Base-by-base conservation (phyloP, 2,329 filamentous ascomycete genomes). In the Phialemoniopsis sp. region DNA sequence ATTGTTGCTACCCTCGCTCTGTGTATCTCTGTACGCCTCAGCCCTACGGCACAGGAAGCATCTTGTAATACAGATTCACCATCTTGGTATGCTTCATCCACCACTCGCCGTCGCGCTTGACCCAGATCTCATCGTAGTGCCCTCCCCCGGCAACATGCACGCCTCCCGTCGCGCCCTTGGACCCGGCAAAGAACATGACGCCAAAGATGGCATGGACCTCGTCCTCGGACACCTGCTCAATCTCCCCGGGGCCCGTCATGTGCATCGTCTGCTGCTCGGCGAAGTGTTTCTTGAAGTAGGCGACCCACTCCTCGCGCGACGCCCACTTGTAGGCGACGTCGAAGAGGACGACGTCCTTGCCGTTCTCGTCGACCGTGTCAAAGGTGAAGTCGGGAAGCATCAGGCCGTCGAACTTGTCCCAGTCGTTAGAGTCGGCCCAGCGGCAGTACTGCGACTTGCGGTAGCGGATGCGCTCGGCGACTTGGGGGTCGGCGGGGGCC, bases 181-280 rank as follows among this genome's bases (percentile, higher is more conserved):
- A 38, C 6, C 38, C 41, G 19, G 16, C 12, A n/a, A 34, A 15
- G 28, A 37, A 37, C 1, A 42, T 39, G 9, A 43, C 28, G 13
- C 39, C 44, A 14, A 56, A 57, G 4, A 53, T 37, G 6, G 46
- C 47, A 35, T 48, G 48, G 36, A 55, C 48, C 34, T 56, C 51
- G 38, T 50, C 51, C 5, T 45, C 39, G 12, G 34, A 45, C 13
- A 44, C 45, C 31, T 50, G 50, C 40, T 54, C 50, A 19, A 58
- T 49, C 33, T 53, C 51, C 1, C 51, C 52, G 4, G 36, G 30
- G 8, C 47, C 46, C 8, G 58, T 35, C 31, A 48, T 49, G 42
- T 56, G 54, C 32, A 50, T 39, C 9, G 49, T 51, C 30, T 56
- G 46, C 28, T 50, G 38, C 14, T 14, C 31, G 4, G 42, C 38